phyloP scores from a whole-genome alignment of 148 eudicot species.

The Tetragonia tetragonoides region DNA sequence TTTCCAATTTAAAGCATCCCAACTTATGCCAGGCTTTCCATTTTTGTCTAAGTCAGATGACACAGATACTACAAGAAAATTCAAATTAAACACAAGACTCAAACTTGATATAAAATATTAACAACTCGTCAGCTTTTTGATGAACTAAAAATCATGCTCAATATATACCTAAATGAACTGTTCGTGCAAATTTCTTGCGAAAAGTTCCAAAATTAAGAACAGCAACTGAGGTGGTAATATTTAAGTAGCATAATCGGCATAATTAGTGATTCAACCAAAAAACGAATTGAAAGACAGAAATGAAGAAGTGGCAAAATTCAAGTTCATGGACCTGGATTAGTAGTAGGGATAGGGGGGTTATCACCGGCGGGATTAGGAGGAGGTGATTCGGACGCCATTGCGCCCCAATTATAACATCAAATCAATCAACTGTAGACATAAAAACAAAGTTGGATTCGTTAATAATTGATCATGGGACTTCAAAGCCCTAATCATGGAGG shows the following conservation, averaged over 20 bases:
- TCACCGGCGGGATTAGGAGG: conserved; percentile 23
- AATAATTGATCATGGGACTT: background rate
- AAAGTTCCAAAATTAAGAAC: background rate
- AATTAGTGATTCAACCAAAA: background rate
- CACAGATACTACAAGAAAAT: too few relatives aligned
- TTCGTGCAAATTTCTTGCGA: background rate
- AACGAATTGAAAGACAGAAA: background rate
- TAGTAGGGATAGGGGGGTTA: background rate
- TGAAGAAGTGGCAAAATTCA: background rate
- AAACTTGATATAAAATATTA: background rate
- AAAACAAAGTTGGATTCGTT: background rate
- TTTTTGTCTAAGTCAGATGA: too few relatives aligned
- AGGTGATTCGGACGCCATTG: conserved; percentile 22
- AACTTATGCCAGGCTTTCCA: too few relatives aligned
- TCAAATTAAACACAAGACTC: background rate
- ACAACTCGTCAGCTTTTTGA: background rate
- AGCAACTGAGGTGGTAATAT: background rate
- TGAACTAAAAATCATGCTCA: background rate
- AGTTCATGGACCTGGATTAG: conserved; percentile 5
- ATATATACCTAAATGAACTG: background rate
- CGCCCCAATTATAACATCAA: conserved; percentile 10
- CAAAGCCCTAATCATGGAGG: background rate
- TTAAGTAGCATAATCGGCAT: background rate
- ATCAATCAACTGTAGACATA: background rate
- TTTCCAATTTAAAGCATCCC: background rate